phyloP scores from a whole-genome alignment of 768 basidiomycete genomes.

The Mycena olivaceomarginata region DNA sequence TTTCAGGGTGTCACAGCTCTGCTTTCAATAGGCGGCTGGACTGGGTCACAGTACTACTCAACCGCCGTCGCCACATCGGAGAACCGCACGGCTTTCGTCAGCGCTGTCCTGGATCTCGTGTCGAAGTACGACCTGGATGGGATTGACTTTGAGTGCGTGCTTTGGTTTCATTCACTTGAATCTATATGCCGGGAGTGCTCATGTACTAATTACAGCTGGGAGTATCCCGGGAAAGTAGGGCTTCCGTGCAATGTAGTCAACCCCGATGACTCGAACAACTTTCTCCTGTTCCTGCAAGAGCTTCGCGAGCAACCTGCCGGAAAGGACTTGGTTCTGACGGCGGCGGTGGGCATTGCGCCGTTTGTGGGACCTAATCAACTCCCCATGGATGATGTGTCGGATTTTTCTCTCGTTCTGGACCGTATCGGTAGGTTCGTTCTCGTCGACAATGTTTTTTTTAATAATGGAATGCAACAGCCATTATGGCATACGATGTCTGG shows the following conservation, averaged over 20 bases:
- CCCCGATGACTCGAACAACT: constrained; percentile 83
- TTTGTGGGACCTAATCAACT: constrained; percentile 76
- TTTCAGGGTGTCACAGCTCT: constrained; percentile 72
- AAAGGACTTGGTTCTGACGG: constrained; percentile 79
- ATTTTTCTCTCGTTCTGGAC: constrained; percentile 82
- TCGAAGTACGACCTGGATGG: constrained; percentile 72
- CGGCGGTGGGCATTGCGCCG: constrained; percentile 80
- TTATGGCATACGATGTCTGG: constrained; percentile 85
- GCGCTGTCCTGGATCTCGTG: constrained; percentile 70
- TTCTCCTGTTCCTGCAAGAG: constrained; percentile 84
- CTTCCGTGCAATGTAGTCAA: constrained; percentile 82
- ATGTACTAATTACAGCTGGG: constrained; percentile 74
- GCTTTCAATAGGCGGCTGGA: constrained; percentile 82
- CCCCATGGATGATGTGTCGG: constrained; percentile 78
- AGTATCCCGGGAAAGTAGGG: constrained; percentile 85
- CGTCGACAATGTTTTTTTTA: not conserved
- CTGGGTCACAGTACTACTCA: constrained; percentile 79
- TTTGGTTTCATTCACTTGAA: constrained; percentile 14
- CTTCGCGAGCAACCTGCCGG: constrained; percentile 75
- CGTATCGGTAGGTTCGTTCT: constrained; percentile 68
- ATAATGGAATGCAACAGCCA: constrained; percentile 42
- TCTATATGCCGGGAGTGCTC: constrained; percentile 14
- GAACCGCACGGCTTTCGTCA: constrained; percentile 77
- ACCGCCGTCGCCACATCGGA: constrained; percentile 69
- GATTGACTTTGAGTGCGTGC: constrained; percentile 80